Evolutionary conservation across 1,284 basidiomycete genomes (phyloP).

Genomic region (Marasmius sp.): DNA sequence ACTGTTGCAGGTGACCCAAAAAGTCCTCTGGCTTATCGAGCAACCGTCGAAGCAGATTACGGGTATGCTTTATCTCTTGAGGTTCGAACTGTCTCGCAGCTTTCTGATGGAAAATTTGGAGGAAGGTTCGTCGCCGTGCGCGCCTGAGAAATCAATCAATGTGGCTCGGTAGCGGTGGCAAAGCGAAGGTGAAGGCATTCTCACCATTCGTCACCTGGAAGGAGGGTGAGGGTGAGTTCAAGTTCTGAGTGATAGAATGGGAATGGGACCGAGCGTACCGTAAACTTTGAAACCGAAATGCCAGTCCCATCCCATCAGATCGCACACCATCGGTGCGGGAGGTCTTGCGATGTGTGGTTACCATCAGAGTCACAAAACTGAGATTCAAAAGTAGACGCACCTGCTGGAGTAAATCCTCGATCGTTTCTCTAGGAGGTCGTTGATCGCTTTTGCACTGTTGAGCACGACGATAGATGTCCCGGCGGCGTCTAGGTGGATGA

Average conservation of each 20-base stretch:
- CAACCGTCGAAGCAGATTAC: slow-evolving; percentile 10
- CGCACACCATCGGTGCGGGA: slow-evolving; percentile 4
- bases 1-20: slow-evolving; percentile 5
- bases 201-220: background rate
- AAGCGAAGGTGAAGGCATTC: background rate
- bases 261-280: background rate
- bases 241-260: background rate
- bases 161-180: background rate
- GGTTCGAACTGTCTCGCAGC: slow-evolving; percentile 6
- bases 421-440: slow-evolving; percentile 5
- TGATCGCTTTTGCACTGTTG: background rate
- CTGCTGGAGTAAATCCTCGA: slow-evolving; percentile 7
- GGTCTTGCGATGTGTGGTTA: background rate
- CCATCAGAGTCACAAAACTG: background rate
- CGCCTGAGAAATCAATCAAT: slow-evolving; percentile 1
- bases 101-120: slow-evolving; percentile 10
- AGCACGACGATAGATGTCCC: slow-evolving; percentile 9
- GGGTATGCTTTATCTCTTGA: slow-evolving; percentile 2
- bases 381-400: background rate
- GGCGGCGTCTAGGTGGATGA: slow-evolving; percentile 2
- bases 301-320: slow-evolving; percentile 16
- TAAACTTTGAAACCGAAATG: background rate
- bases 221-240: background rate
- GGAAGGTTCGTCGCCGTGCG: slow-evolving; percentile 7
- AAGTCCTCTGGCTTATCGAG: slow-evolving; percentile 2